Conservation (phyloP, 805 yeast species). For the Ogataea haglerorum region DNA sequence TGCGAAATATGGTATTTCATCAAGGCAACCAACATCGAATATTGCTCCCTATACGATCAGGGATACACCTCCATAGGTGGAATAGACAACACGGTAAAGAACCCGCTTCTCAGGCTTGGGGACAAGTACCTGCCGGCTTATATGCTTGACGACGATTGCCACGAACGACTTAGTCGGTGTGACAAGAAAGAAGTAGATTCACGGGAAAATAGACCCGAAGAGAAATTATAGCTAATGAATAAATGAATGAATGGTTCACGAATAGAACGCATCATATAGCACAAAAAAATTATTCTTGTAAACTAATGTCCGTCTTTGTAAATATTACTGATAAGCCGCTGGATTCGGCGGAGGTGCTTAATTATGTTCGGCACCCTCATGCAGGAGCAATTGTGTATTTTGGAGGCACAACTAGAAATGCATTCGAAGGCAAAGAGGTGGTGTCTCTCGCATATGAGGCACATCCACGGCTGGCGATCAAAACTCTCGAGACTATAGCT, state of each 20-base stretch:
- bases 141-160: constrained; percentile 54
- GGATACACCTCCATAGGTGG: constrained; percentile 95
- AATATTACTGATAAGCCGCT: constrained; percentile 26
- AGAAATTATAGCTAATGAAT: constrained; percentile 12
- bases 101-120: constrained; percentile 50
- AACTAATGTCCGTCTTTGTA: constrained; percentile 12
- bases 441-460: constrained; percentile 43
- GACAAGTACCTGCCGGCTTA: constrained; percentile 48
- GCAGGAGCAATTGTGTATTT: constrained; percentile 50
- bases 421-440: constrained; percentile 40
- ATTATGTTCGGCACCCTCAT: constrained; percentile 39
- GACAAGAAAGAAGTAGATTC: constrained; percentile 12
- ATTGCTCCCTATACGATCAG: constrained; percentile 71
- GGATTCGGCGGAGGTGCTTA: constrained; percentile 22
- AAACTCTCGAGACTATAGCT: constrained; percentile 36
- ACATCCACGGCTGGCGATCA: constrained; percentile 39
- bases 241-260: too few species aligned
- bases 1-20: constrained; percentile 84
- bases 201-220: constrained; percentile 10
- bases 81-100: constrained; percentile 60
- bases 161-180: constrained; percentile 47
- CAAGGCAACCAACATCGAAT: constrained; percentile 51
- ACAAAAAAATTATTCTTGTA: neutral
- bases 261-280: too few species aligned
- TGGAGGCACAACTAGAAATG: constrained; percentile 49